These are phyloP conservation scores for Globisporangium paddicum DNA, from an alignment of 352 stramenopile species.

Conservation along the genomic window DNA sequence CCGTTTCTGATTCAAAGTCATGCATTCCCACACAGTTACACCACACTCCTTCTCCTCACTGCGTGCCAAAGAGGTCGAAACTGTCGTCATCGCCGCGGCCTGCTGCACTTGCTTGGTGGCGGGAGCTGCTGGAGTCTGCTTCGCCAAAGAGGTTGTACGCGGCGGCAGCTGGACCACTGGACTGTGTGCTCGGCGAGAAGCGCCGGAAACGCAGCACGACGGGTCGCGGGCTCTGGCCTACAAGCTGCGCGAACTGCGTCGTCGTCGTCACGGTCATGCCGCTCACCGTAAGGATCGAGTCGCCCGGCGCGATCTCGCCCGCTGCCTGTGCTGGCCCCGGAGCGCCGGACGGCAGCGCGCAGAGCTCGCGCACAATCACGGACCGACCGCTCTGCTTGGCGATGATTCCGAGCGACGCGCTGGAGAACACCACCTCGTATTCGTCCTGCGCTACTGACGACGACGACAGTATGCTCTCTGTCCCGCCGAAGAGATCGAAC, in stretches of 20 bases:
- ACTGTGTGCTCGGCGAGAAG: conserved; percentile 24
- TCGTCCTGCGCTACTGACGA: conserved; percentile 27
- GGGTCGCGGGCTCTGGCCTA: conserved; percentile 47
- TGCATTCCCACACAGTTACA: not conserved
- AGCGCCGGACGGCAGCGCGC: conserved; percentile 34
- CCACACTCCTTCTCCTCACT: not conserved
- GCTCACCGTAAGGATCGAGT: conserved; percentile 71
- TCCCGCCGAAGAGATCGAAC: conserved; percentile 15
- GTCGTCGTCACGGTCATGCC: conserved; percentile 60
- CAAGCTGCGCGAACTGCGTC: conserved; percentile 68
- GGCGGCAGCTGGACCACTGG: conserved; percentile 21
- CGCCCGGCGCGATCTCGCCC: conserved; percentile 50
- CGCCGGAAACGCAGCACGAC: conserved; percentile 67
- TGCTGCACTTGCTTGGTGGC: not conserved
- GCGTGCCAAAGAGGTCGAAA: conserved; percentile 3
- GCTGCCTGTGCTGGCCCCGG: conserved; percentile 38
- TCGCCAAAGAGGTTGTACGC: conserved; percentile 77
- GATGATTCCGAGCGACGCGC: conserved; percentile 53
- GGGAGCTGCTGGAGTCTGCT: not conserved
- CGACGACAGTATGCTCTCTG: conserved; percentile 6
- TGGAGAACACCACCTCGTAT: conserved; percentile 72
- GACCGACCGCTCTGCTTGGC: conserved; percentile 55
- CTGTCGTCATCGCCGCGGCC: not conserved
- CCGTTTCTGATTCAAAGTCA: no score
- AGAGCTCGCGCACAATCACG: conserved; percentile 73